These are phyloP conservation scores for Amphicarpaea edgeworthii DNA, from an alignment of 306 rosid species.

Conservation along the genomic window DNA sequence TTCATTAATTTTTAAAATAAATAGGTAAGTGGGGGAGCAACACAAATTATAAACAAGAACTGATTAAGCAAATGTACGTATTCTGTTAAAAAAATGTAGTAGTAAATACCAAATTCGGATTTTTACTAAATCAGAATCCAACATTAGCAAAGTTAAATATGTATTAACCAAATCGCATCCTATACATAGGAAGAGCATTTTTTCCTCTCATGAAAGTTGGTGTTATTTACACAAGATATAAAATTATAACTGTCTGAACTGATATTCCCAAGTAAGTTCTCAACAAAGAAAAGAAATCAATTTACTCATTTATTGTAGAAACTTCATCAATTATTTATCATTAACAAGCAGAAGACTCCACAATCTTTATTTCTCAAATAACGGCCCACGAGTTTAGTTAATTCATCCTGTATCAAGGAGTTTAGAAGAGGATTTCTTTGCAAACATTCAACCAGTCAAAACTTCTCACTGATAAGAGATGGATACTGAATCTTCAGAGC, in stretches of 20 bases:
- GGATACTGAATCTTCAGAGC: background rate
- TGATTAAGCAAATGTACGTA: slow-evolving; percentile 12
- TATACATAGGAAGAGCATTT: background rate
- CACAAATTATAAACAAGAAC: background rate
- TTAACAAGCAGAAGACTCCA: too few relatives aligned
- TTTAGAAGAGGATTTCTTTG: too few relatives aligned
- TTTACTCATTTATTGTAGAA: too few relatives aligned
- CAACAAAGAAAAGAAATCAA: background rate
- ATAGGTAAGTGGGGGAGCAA: background rate
- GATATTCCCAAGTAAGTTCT: slow-evolving; percentile 4
- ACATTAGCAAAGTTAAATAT: slow-evolving; percentile 16
- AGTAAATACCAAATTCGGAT: slow-evolving; percentile 14
- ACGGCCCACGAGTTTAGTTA: too few relatives aligned
- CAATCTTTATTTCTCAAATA: too few relatives aligned
- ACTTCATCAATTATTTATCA: too few relatives aligned
- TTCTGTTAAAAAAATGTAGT: background rate
- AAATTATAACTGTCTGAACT: background rate
- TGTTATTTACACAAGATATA: slow-evolving; percentile 12
- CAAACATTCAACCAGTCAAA: slow-evolving; percentile 16
- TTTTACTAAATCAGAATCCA: slow-evolving; percentile 7
- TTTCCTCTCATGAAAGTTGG: slow-evolving; percentile 13
- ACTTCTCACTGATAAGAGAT: background rate
- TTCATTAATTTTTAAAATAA: background rate
- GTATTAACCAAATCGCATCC: background rate
- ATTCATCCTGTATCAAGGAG: too few relatives aligned